These are phyloP conservation scores for Actinidia chinensis DNA, from an alignment of 179 eudicot species.

Conservation along the genomic window DNA sequence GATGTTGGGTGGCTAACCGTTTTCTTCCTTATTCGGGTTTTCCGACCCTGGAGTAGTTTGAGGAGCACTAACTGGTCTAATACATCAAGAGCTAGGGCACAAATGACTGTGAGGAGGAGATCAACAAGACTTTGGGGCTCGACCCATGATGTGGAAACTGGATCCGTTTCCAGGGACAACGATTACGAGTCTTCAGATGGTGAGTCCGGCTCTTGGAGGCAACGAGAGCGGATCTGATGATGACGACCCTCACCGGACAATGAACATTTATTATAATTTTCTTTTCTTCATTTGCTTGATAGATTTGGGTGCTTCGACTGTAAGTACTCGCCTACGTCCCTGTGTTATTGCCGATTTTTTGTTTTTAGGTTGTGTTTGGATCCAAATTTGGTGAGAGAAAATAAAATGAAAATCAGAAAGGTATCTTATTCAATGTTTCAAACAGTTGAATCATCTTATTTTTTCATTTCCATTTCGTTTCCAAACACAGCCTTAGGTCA, in stretches of 20 bases:
- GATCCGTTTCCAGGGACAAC: conserved; percentile 40
- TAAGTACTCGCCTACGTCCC: background rate
- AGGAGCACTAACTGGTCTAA: conserved; percentile 62
- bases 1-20: conserved; percentile 66
- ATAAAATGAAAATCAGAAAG: too few relatives aligned
- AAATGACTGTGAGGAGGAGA: conserved; percentile 55
- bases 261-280: background rate
- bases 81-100: conserved; percentile 53
- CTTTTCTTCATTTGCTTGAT: background rate
- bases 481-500: too few relatives aligned
- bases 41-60: conserved; percentile 47
- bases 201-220: conserved; percentile 41
- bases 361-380: background rate
- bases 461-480: too few relatives aligned
- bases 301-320: conserved; percentile 5
- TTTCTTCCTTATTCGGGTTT: conserved; percentile 58
- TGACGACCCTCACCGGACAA: conserved; percentile 48
- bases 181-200: conserved; percentile 56
- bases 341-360: background rate
- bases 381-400: too few relatives aligned
- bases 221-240: conserved; percentile 36
- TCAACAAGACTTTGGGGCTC: conserved; percentile 64
- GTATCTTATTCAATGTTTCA: too few relatives aligned
- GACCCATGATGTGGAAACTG: conserved; percentile 46
- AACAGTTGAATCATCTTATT: too few relatives aligned